Conservation (phyloP, 148 eudicot genomes). For the Rhododendron ferrugineum region DNA sequence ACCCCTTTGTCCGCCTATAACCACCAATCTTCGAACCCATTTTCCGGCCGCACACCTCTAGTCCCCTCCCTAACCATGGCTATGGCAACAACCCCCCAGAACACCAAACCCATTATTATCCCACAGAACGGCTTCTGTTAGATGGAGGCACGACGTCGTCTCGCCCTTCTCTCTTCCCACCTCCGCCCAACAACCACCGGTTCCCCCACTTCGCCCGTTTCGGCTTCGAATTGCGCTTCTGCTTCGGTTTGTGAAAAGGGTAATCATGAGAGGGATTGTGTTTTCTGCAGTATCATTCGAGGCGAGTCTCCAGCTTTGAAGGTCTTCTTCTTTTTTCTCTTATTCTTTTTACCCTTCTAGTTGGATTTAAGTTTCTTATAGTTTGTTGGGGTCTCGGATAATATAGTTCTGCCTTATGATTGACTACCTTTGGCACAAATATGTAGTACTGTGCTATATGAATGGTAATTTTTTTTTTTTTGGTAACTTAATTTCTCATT, state of each 20-base stretch:
- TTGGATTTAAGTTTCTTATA: background rate
- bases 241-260: slow-evolving; percentile 6
- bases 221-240: slow-evolving; percentile 30
- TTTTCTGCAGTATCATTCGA: slow-evolving; percentile 63
- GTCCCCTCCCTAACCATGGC: background rate
- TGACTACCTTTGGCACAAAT: background rate
- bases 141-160: slow-evolving; percentile 64
- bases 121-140: background rate
- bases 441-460: background rate
- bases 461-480: background rate
- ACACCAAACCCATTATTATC: background rate
- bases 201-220: slow-evolving; percentile 13
- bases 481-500: background rate
- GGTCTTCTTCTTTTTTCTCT: slow-evolving; percentile 29
- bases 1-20: background rate
- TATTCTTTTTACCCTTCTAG: background rate
- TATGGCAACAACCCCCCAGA: background rate
- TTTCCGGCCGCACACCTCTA: background rate
- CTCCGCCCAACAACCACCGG: slow-evolving; percentile 20
- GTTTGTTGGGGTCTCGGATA: background rate
- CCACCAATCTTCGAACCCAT: background rate
- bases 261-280: slow-evolving; percentile 31
- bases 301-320: slow-evolving; percentile 81
- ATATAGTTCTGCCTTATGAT: background rate
- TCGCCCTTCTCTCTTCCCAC: slow-evolving; percentile 52